These are phyloP conservation scores for Beauveria brongniartii DNA, from an alignment of 2,329 filamentous ascomycete species.

Conservation along the genomic window DNA sequence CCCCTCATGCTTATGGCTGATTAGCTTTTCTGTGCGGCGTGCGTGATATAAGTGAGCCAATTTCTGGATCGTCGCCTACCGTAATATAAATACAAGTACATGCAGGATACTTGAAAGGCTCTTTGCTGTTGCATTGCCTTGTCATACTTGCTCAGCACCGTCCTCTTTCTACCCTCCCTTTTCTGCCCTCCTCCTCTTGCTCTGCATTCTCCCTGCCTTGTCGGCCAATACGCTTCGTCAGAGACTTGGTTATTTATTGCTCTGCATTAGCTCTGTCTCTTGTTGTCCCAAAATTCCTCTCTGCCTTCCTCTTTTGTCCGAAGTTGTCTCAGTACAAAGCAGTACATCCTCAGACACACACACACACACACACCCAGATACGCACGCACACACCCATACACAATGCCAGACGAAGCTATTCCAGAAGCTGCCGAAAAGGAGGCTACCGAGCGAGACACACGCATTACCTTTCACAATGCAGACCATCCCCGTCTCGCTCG, in stretches of 20 bases:
- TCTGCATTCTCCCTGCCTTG: neutral
- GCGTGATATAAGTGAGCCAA: neutral
- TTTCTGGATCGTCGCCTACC: neutral
- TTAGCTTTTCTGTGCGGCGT: neutral
- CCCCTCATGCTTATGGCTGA: neutral
- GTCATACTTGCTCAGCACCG: neutral
- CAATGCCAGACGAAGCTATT: slow-evolving; percentile 16
- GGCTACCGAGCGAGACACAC: slow-evolving; percentile 16
- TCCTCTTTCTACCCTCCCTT: neutral
- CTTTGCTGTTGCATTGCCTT: neutral
- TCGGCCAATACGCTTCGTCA: neutral
- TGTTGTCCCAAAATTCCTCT: neutral
- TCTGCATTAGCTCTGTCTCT: slow-evolving; percentile 1
- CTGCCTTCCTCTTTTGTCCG: neutral
- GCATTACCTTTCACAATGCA: slow-evolving; percentile 19
- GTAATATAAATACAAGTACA: slow-evolving; percentile 10
- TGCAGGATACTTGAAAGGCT: neutral
- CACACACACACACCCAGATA: neutral
- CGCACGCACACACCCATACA: neutral
- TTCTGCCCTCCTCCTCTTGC: neutral
- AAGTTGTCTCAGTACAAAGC: neutral
- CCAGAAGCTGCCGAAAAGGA: slow-evolving; percentile 17
- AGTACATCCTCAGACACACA: neutral
- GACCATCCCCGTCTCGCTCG: slow-evolving; percentile 15
- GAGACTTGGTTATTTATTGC: neutral